Base-by-base conservation (phyloP, 2,329 filamentous ascomycete genomes). In the Trichoderma simmonsii region DNA sequence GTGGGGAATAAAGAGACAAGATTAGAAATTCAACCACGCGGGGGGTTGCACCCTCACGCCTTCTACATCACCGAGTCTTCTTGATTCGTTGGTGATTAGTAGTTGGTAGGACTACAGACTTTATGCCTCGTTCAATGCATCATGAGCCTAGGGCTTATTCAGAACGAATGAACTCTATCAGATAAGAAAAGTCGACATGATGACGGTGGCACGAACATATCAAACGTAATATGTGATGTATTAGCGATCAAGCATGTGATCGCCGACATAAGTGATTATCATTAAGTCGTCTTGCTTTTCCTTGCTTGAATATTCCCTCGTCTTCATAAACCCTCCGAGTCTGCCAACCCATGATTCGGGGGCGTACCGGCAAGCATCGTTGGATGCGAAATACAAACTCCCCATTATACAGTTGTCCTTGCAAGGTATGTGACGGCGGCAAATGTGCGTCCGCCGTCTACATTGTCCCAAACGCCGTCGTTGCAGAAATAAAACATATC, bases 391-490 rank as follows among this genome's bases (percentile, higher is more conserved):
- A 56, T 32, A 60, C 34, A 64, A 9, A 28, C 18, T 26, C 36
- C 59, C 30, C 11, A 48, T 32, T 32, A 43, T 60, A 60, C 36
- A 39, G 24, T 48, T 48, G 36, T 28, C 48, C 43, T 15, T 28
- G 59, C 65, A 60, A 72, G 36, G 21, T 65, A 28, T 28, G 34
- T 43, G 62, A 21, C 66, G 36, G 60, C 62, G 61, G 67, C 51
- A 30, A 54, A 70, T 60, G 15, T 54, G 26, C 60, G 28, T 70
- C 28, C 30, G 61, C 57, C 51, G 34, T 32, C 54, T 28, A 24
- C 48, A 70, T 60, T 15, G 39, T 70, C 71, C 66, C 51, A 70
- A 72, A 72, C 71, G 71, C 71, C 71, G 21, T 60, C 12, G 21
- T 65, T 28, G 34, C 34, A 63, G 36, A 36, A 60, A 39, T 48